Percentiles rank a stretch among this genome's conserved stretches.
Conservation (phyloP, 257 asterid genomes). For the Cordia subcordata region DNA sequence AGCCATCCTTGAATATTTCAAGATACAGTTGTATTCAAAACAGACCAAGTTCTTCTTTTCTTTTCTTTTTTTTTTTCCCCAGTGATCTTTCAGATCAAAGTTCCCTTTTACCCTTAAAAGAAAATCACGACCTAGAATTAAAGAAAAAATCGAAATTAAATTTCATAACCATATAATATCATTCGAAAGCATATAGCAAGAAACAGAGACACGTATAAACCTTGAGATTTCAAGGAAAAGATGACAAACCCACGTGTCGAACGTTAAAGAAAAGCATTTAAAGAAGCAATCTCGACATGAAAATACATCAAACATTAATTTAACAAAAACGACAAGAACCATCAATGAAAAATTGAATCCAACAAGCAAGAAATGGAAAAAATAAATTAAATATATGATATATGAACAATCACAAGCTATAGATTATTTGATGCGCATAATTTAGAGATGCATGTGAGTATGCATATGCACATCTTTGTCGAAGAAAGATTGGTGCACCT, state of each 20-base stretch:
- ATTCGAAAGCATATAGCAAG: neutral
- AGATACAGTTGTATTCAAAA: too few species aligned
- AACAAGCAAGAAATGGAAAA: constrained; percentile 7
- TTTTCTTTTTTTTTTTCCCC: too few species aligned
- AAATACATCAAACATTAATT: neutral
- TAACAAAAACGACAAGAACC: neutral
- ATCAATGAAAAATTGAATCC: constrained; percentile 8
- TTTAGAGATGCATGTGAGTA: too few species aligned
- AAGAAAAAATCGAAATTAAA: too few species aligned
- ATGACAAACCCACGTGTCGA: neutral
- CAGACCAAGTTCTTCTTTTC: too few species aligned
- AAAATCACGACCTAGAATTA: too few species aligned
- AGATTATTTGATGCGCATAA: neutral
- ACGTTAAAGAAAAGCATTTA: neutral
- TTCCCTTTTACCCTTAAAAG: too few species aligned
- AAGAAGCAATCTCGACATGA: too few species aligned
- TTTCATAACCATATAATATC: neutral
- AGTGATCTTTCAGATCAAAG: too few species aligned
- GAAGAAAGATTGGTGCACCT: constrained; percentile 1
- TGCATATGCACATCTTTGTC: constrained; percentile 3
- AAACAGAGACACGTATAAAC: neutral
- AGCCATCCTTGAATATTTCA: too few species aligned
- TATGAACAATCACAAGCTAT: constrained; percentile 8
- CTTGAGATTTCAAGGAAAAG: neutral
- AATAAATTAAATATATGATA: constrained; percentile 10